Evolutionary conservation across 805 yeast genomes (phyloP).

Genomic region (Blastobotrys americana): DNA sequence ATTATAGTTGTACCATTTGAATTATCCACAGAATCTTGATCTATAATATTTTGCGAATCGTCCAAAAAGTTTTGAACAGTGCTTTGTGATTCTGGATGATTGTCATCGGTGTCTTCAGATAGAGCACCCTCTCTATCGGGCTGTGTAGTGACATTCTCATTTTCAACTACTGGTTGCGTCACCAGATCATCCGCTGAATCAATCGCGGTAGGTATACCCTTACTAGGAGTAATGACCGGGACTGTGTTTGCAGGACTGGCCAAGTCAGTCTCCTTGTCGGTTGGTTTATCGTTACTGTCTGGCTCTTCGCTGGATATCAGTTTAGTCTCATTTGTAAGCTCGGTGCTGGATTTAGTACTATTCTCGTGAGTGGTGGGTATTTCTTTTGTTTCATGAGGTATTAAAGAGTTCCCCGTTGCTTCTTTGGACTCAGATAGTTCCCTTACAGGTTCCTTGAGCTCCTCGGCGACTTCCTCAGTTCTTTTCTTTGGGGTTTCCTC

Average conservation of each 20-base stretch:
- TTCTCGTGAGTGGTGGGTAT: too few species aligned
- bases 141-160: background rate
- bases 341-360: too few species aligned
- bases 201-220: too few species aligned
- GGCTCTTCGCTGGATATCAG: too few species aligned
- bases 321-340: too few species aligned
- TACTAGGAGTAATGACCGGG: too few species aligned
- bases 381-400: too few species aligned
- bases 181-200: too few species aligned
- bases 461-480: background rate
- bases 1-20: background rate
- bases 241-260: too few species aligned
- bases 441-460: background rate
- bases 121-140: background rate
- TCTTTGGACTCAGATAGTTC: background rate
- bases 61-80: background rate
- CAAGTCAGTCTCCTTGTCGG: too few species aligned
- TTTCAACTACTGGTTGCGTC: background rate
- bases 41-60: background rate
- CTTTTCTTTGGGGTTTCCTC: background rate
- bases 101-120: too few species aligned
- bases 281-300: too few species aligned
- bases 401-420: background rate
- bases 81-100: background rate
- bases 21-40: background rate